Percentiles rank a stretch among this genome's conserved stretches.
Evolutionary conservation across 1,284 basidiomycete species (phyloP).

Genomic region (Moesziomyces antarcticus): DNA sequence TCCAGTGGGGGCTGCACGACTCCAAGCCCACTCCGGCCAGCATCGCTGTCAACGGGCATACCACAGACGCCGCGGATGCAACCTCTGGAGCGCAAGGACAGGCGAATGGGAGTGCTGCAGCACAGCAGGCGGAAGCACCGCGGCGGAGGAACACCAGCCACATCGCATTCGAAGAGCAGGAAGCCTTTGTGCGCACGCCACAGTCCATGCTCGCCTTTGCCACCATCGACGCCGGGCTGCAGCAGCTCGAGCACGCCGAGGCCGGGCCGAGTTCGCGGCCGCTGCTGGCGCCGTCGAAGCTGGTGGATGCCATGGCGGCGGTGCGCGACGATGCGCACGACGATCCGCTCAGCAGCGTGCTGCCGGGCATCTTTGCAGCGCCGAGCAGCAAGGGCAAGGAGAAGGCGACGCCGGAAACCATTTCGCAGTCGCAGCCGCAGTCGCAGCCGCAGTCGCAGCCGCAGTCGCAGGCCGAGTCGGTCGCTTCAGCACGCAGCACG

Average conservation of each 20-base stretch:
- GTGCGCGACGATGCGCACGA: conserved; percentile 24
- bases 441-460: conserved; percentile 8
- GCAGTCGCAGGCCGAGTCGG: conserved; percentile 3
- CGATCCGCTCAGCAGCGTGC: conserved; percentile 21
- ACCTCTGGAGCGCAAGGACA: neutral
- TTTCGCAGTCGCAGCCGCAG: no score
- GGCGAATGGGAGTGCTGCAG: neutral
- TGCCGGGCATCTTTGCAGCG: conserved; percentile 24
- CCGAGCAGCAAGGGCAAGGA: conserved; percentile 41
- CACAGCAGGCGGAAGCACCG: conserved; percentile 4
- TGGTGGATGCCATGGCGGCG: conserved; percentile 29
- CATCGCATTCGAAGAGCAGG: conserved; percentile 67
- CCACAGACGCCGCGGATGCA: neutral
- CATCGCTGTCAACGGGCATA: neutral
- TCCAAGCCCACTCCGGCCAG: neutral
- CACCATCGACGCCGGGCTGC: conserved; percentile 41
- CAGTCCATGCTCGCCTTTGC: conserved; percentile 74
- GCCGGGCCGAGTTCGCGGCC: conserved; percentile 40
- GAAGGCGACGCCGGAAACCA: conserved; percentile 29
- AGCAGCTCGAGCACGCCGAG: conserved; percentile 3
- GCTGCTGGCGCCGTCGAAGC: conserved; percentile 12
- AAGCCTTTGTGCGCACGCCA: conserved; percentile 81
- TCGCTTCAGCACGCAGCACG: conserved; percentile 5
- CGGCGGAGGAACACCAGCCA: conserved; percentile 15
- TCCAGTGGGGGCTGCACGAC: conserved; percentile 53